phyloP scores from a whole-genome alignment of 345 rosid species.

The Moricandia moricandioides region DNA sequence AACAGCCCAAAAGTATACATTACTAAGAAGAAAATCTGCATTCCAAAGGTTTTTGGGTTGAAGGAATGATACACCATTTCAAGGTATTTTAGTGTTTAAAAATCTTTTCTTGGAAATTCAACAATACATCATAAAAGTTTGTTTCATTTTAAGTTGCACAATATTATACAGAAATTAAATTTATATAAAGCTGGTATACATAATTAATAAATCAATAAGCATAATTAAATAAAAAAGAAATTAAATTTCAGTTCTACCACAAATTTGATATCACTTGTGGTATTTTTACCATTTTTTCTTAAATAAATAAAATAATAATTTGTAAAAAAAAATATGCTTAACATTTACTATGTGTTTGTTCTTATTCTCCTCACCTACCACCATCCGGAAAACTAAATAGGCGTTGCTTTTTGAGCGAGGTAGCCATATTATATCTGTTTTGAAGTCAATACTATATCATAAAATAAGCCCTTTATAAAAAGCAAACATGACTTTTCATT shows the following conservation, averaged over 20 bases:
- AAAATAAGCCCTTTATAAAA: neutral
- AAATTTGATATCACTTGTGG: too few relatives aligned
- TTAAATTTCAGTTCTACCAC: too few relatives aligned
- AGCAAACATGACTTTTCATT: neutral
- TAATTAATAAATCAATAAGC: neutral
- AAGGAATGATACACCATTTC: too few relatives aligned
- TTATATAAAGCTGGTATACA: neutral
- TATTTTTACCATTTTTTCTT: too few relatives aligned
- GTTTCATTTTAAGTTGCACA: neutral
- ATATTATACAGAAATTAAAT: neutral
- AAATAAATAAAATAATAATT: neutral
- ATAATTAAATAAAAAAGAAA: neutral
- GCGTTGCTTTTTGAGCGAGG: constrained; percentile 20
- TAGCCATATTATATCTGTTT: constrained; percentile 1
- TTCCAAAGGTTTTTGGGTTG: too few relatives aligned
- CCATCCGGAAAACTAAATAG: constrained; percentile 1
- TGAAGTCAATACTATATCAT: constrained; percentile 8
- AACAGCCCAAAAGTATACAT: neutral
- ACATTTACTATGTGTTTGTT: constrained; percentile 1
- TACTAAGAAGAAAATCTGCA: too few relatives aligned
- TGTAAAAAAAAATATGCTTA: neutral
- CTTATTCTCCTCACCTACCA: constrained; percentile 24
- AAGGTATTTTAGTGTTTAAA: neutral
- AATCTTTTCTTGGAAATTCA: neutral
- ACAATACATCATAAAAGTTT: neutral